Evolutionary conservation across 2,329 filamentous ascomycete genomes (phyloP).

Genomic region (Exophiala viscosa): DNA sequence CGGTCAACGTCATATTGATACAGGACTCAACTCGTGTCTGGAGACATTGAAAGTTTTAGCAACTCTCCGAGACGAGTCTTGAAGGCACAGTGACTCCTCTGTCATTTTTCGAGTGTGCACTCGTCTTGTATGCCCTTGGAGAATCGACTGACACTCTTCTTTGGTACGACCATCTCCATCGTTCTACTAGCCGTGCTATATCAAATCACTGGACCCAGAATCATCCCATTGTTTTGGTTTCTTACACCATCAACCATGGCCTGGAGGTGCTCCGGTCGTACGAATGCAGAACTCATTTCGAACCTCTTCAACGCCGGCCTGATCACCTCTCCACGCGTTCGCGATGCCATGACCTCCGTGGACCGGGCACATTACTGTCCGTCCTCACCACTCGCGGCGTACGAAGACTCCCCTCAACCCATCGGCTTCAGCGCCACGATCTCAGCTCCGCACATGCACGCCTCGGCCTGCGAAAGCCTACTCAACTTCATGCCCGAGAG

Average conservation of each 20-base stretch:
- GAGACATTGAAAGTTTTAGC: too few species aligned
- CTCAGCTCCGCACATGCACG: slow-evolving; percentile 71
- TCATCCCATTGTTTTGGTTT: background rate
- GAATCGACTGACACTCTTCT: background rate
- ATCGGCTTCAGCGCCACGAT: slow-evolving; percentile 68
- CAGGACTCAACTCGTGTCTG: too few species aligned
- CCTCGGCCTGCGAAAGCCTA: slow-evolving; percentile 60
- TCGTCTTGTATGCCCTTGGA: background rate
- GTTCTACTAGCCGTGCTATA: background rate
- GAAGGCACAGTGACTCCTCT: too few species aligned
- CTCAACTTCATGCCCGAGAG: slow-evolving; percentile 55
- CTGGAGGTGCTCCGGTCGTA: slow-evolving; percentile 75
- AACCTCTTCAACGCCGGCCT: slow-evolving; percentile 71
- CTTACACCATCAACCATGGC: slow-evolving; percentile 62
- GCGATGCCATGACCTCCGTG: slow-evolving; percentile 80
- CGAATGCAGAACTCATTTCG: slow-evolving; percentile 71
- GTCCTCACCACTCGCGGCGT: slow-evolving; percentile 50
- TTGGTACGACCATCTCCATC: background rate
- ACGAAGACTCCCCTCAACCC: slow-evolving; percentile 67
- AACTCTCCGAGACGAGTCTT: too few species aligned
- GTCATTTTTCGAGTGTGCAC: too few species aligned
- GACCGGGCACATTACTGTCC: slow-evolving; percentile 74
- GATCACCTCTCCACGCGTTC: slow-evolving; percentile 68
- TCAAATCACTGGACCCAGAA: background rate
- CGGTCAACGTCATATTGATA: too few species aligned